Percentiles rank a stretch among this genome's conserved stretches.
phyloP scores from a whole-genome alignment of 345 rosid genomes.

The Aegle marmelos region DNA sequence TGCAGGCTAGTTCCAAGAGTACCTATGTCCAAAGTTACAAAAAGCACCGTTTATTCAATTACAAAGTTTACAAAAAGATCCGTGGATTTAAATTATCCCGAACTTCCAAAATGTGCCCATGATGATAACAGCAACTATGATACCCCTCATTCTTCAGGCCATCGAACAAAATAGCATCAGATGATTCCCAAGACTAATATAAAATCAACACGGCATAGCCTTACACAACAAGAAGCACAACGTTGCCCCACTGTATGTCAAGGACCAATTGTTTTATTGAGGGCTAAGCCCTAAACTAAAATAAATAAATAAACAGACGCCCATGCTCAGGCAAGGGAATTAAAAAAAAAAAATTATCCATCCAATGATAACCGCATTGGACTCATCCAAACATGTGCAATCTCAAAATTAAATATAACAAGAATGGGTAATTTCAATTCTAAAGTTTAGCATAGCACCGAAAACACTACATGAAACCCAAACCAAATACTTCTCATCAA shows the following conservation, averaged over 20 bases:
- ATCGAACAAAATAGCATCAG: not conserved
- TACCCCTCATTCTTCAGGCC: too few species aligned
- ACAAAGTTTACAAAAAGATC: too few species aligned
- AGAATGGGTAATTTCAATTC: not conserved
- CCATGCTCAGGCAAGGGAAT: not conserved
- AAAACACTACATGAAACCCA: conserved; percentile 14
- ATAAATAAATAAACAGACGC: not conserved
- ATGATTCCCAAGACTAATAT: not conserved
- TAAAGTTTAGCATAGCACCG: not conserved
- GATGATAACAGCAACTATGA: too few species aligned
- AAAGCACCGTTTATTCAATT: too few species aligned
- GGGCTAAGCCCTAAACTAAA: not conserved
- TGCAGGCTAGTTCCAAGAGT: too few species aligned
- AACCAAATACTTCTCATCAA: conserved; percentile 30
- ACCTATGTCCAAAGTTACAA: too few species aligned
- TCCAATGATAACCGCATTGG: too few species aligned
- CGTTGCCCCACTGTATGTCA: not conserved
- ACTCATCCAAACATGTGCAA: not conserved
- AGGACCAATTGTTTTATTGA: not conserved
- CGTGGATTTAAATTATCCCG: too few species aligned
- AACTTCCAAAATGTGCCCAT: too few species aligned
- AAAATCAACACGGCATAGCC: not conserved
- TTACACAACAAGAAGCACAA: not conserved
- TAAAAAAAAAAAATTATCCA: not conserved
- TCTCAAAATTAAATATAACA: not conserved